Conservation (phyloP, 176 grass and related monocot species). For the Carex myosuroides region DNA sequence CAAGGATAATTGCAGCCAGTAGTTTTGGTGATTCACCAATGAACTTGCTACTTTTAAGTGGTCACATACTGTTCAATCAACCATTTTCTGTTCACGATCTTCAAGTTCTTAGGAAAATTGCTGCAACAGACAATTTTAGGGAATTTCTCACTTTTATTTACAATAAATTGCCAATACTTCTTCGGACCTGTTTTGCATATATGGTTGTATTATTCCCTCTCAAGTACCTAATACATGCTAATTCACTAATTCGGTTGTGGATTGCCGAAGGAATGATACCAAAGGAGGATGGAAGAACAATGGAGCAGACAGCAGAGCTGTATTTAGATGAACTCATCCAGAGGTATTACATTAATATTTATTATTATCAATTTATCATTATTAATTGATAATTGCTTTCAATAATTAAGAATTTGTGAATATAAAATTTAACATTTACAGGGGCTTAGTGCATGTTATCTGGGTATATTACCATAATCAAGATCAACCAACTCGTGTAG, state of each 20-base stretch:
- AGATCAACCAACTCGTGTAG: no score
- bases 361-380: not conserved
- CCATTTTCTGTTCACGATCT: not conserved
- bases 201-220: not conserved
- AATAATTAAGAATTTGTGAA: no score
- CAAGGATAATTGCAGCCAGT: not conserved
- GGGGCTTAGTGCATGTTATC: no score
- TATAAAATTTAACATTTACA: no score
- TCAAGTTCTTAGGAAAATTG: not conserved
- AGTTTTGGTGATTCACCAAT: not conserved
- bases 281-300: not conserved
- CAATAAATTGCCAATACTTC: not conserved
- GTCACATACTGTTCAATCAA: not conserved
- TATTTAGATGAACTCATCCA: not conserved
- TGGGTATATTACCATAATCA: no score
- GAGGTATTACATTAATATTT: not conserved
- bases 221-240: not conserved
- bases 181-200: not conserved
- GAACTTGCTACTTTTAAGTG: not conserved
- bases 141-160: not conserved
- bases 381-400: no score
- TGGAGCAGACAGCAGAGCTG: not conserved
- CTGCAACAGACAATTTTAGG: not conserved
- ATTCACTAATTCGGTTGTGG: not conserved
- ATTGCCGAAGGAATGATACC: not conserved